Evolutionary conservation across 768 basidiomycete species (phyloP).

Genomic region (Termitomyces sp.): DNA sequence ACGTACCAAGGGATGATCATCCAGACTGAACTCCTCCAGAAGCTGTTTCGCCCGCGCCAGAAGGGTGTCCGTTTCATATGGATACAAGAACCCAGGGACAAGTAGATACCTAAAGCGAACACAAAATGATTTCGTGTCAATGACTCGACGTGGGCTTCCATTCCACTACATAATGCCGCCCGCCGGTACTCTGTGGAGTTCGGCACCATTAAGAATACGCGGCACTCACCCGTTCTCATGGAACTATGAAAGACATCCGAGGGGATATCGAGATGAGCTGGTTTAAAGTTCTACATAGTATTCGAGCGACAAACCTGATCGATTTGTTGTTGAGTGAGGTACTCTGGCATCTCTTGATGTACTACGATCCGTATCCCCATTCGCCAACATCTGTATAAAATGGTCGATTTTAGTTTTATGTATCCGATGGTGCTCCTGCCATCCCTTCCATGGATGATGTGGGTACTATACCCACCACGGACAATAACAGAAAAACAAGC

Average conservation of each 20-base stretch:
- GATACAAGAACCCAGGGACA: conserved; percentile 63
- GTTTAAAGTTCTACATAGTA: not conserved
- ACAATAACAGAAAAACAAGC: not conserved
- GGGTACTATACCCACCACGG: conserved; percentile 46
- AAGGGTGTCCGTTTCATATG: conserved; percentile 54
- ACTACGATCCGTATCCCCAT: conserved; percentile 31
- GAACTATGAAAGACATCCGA: conserved; percentile 33
- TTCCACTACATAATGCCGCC: conserved; percentile 1
- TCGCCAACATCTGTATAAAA: conserved; percentile 53
- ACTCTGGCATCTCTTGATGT: conserved; percentile 29
- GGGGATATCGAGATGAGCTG: not conserved
- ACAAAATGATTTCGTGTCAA: conserved; percentile 19
- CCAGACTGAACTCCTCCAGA: conserved; percentile 70
- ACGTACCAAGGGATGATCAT: conserved; percentile 75
- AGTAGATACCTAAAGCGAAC: conserved; percentile 57
- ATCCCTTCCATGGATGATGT: conserved; percentile 91
- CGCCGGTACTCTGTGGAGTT: not conserved
- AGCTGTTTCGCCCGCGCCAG: conserved; percentile 68
- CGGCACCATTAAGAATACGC: not conserved
- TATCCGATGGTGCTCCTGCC: conserved; percentile 89
- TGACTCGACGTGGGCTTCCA: not conserved
- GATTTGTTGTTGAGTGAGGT: conserved; percentile 51
- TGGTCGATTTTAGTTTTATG: conserved; percentile 86
- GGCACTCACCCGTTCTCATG: conserved; percentile 47
- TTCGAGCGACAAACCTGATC: conserved; percentile 37